Percentiles rank a stretch among this genome's conserved stretches.
Conservation (phyloP, 257 asterid species). For the Ligustrum vulgare region DNA sequence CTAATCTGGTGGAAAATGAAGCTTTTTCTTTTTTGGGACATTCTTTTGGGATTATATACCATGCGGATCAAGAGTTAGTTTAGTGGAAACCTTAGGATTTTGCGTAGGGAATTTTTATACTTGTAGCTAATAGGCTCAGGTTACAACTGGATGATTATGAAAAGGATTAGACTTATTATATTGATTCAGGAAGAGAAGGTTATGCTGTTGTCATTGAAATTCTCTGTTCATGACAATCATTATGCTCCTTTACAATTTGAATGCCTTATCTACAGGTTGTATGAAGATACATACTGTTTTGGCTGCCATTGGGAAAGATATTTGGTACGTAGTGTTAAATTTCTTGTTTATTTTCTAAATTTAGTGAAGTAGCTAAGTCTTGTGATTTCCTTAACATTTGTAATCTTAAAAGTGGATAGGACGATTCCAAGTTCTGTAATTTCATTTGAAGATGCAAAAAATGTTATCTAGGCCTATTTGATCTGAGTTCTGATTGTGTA, state of each 20-base stretch:
- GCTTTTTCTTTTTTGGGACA: not conserved
- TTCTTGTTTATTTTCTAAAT: conserved; percentile 9
- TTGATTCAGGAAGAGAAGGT: conserved; percentile 6
- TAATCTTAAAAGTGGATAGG: not conserved
- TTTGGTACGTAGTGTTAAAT: conserved; percentile 34
- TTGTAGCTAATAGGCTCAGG: not conserved
- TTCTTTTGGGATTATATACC: not conserved
- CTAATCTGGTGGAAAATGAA: not conserved
- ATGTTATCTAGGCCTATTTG: not conserved
- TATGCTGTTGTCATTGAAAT: conserved; percentile 3
- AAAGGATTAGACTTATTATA: not conserved
- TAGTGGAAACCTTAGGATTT: conserved; percentile 9
- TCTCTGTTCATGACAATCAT: conserved; percentile 15
- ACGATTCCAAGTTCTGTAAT: not conserved
- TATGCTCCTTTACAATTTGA: conserved; percentile 31
- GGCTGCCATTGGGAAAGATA: conserved; percentile 32
- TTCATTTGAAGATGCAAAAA: not conserved
- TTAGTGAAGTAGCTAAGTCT: not conserved
- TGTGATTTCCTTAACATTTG: not conserved
- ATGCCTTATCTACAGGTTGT: conserved; percentile 57
- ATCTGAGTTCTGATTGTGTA: not conserved
- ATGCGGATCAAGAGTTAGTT: not conserved
- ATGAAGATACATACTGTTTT: conserved; percentile 39
- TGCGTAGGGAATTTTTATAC: no score
- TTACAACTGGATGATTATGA: not conserved